Evolutionary conservation across 73 alveolate genomes (phyloP), one percentile per base, ranked within the genome.

Genomic region (Blepharisma japonicum): DNA sequence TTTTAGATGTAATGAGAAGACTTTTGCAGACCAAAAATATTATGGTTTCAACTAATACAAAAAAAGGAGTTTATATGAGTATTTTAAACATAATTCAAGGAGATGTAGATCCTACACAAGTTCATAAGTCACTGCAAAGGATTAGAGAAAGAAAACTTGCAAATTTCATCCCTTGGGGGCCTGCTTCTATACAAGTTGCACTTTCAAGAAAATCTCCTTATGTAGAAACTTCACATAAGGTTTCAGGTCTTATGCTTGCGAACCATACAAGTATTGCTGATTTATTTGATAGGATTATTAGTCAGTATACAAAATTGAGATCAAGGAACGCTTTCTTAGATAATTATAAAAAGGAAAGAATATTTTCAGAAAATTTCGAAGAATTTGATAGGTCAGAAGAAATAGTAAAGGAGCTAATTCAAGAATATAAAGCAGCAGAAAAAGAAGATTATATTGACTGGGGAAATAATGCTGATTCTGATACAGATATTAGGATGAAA

Each of bases 91-190:
- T 97, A 67, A 97, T 97, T 71, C 96, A 96, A 87, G 99, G 99
- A 20, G 99, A 97, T 51, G 99, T 96, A 55, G 99, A 97, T 83
- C 99, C 99, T 9, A 96, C 99, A 8, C 94, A 97, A 95, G 98
- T 97, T 3, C 99, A 97, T 86, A 97, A 97, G 87, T 92, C 98
- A 39, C 94, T 97, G 25, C 94, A 97, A 80, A 89, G 99, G 87
- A 95, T 94, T 56, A 76, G 99, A 51, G 99, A 94, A 81, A 88
- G 99, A 71, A 95, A 95, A 82, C 81, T 96, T 48, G 99, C 99
- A 55, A 93, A 95, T 82, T 97, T 97, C 88, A 97, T 97, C 68
- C 97, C 98, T 68, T 97, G 99, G 99, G 99, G 99, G 6, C 99
- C 99, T 11, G 99, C 99, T 45, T 91, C 98, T 47, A 97, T 97